phyloP scores from a whole-genome alignment of 345 rosid genomes.

The Gossypium thurberi region DNA sequence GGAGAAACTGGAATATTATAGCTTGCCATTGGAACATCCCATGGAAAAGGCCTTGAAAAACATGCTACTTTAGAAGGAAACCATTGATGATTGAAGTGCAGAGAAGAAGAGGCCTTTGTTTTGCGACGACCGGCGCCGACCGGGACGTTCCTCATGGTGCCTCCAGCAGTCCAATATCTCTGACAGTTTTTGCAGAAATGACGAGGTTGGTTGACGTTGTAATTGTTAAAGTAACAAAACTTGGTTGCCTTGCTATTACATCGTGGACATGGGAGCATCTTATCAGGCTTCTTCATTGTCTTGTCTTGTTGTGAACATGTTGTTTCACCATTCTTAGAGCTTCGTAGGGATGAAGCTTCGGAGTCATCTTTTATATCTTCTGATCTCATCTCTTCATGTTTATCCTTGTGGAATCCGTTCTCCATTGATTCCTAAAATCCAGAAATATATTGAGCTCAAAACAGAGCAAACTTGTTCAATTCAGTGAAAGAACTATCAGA shows the following conservation, averaged over 20 bases:
- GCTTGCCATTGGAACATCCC: constrained; percentile 12
- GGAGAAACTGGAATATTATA: constrained; percentile 24
- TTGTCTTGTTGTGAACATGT: neutral
- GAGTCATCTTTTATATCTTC: neutral
- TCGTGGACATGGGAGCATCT: constrained; percentile 55
- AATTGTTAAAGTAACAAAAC: constrained; percentile 84
- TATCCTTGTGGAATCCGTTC: neutral
- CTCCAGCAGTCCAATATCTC: constrained; percentile 91
- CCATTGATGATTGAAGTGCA: constrained; percentile 34
- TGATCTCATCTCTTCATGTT: neutral
- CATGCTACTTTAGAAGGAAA: constrained; percentile 16
- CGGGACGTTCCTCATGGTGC: constrained; percentile 75
- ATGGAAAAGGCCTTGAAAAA: neutral
- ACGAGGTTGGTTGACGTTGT: constrained; percentile 83
- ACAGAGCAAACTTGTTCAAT: neutral
- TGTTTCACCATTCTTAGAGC: neutral
- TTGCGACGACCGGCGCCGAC: constrained; percentile 86
- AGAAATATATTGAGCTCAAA: neutral
- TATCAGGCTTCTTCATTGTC: neutral
- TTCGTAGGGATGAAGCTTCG: neutral
- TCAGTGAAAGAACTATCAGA: too few relatives aligned
- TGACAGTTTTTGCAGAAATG: constrained; percentile 85
- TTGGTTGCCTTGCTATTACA: constrained; percentile 78
- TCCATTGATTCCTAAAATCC: neutral
- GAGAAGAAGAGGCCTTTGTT: constrained; percentile 49